Conservation (phyloP, 768 basidiomycete species). For the Suillus alpinus region DNA sequence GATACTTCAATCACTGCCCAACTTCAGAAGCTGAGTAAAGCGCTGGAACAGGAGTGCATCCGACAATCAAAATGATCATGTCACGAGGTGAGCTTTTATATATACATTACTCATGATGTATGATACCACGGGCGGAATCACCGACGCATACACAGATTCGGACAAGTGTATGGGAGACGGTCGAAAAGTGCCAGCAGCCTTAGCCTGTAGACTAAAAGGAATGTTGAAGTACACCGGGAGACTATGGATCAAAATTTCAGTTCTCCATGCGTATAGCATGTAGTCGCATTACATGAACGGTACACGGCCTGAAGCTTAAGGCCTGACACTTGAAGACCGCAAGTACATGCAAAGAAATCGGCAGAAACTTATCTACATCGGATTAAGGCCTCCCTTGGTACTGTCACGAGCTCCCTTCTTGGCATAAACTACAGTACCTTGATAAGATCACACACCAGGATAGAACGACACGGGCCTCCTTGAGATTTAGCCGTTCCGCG, state of each 20-base stretch:
- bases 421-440: background rate
- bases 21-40: conserved; percentile 52
- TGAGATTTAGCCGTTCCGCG: background rate
- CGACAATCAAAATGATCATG: conserved; percentile 17
- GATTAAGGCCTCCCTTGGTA: background rate
- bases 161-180: background rate
- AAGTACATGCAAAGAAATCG: background rate
- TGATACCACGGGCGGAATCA: background rate
- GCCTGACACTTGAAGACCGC: background rate
- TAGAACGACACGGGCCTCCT: background rate
- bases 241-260: background rate
- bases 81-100: background rate
- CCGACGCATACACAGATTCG: background rate
- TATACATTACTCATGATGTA: background rate
- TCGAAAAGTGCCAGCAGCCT: background rate
- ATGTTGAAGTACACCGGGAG: background rate
- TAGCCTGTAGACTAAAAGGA: background rate
- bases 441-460: background rate
- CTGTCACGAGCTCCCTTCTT: background rate
- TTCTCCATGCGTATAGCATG: background rate
- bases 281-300: background rate
- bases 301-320: background rate
- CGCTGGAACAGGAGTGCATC: conserved; percentile 44
- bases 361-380: background rate
- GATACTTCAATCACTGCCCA: conserved; percentile 58